These are phyloP conservation scores for Hypoxylon sp. DNA, from an alignment of 2,329 filamentous ascomycete genomes.

Conservation along the genomic window DNA sequence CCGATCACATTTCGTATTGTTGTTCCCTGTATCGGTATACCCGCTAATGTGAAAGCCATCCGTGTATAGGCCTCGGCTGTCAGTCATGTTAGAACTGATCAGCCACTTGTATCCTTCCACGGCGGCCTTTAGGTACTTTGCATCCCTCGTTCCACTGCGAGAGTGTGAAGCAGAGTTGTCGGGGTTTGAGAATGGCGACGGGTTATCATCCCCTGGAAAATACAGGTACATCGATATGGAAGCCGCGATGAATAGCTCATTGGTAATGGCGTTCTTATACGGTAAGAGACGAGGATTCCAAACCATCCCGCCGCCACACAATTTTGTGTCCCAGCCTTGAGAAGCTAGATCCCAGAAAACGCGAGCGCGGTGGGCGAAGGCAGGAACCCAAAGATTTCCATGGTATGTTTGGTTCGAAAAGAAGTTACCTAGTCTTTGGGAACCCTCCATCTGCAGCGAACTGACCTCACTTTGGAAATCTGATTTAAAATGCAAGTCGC, in stretches of 20 bases:
- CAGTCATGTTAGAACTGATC: constrained; percentile 83
- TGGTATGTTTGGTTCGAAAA: constrained; percentile 74
- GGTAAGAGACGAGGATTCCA: constrained; percentile 87
- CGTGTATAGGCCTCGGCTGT: constrained; percentile 79
- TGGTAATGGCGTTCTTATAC: constrained; percentile 98
- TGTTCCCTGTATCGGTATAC: constrained; percentile 70
- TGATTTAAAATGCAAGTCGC: constrained; percentile 69
- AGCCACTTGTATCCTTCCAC: constrained; percentile 87
- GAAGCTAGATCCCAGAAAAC: constrained; percentile 88
- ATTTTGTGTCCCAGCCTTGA: constrained; percentile 82
- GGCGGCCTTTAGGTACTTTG: constrained; percentile 79
- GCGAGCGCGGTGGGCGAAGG: constrained; percentile 86
- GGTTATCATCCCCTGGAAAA: constrained; percentile 84
- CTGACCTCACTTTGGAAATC: constrained; percentile 12
- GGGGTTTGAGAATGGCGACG: constrained; percentile 72
- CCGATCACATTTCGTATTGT: constrained; percentile 81
- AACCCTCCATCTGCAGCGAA: constrained; percentile 44
- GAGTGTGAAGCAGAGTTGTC: constrained; percentile 55
- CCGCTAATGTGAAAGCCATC: constrained; percentile 91
- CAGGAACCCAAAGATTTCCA: constrained; percentile 79
- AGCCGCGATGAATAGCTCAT: constrained; percentile 88
- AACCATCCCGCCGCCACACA: constrained; percentile 90
- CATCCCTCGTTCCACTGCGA: constrained; percentile 63
- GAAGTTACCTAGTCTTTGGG: constrained; percentile 50
- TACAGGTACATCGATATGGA: constrained; percentile 91